phyloP scores from a whole-genome alignment of 2,329 filamentous ascomycete genomes.

The Aspergillus latus region DNA sequence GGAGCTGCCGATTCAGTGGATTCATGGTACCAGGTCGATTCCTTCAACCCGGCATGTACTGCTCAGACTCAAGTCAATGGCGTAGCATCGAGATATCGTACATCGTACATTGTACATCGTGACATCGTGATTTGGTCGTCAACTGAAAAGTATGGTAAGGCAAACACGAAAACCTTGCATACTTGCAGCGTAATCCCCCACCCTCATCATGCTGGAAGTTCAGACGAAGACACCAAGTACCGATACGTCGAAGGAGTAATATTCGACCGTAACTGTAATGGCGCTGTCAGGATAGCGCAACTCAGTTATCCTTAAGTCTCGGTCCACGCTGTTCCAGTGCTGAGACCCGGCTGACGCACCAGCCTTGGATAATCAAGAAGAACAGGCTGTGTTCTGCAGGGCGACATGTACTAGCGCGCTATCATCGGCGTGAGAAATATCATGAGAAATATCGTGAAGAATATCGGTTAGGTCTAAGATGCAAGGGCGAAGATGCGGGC shows the following conservation, averaged over 20 bases:
- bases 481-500: background rate
- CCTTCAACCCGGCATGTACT: background rate
- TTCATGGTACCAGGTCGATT: background rate
- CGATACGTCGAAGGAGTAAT: background rate
- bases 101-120: too few species aligned
- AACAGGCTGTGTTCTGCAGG: background rate
- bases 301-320: background rate
- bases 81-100: background rate
- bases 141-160: background rate
- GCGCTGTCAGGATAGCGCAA: background rate
- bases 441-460: too few species aligned
- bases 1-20: conserved; percentile 15
- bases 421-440: too few species aligned
- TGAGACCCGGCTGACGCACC: background rate
- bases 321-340: background rate
- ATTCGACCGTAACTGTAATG: background rate
- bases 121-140: background rate
- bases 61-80: background rate
- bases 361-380: background rate
- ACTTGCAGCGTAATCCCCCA: background rate
- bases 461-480: background rate
- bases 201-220: background rate
- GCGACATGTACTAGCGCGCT: background rate
- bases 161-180: background rate
- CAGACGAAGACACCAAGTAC: background rate